A percentile compares a stretch with the other conserved stretches of the same genome.
Evolutionary conservation across 2,329 filamentous ascomycete species (phyloP).

Genomic region (Epichloe uncinata): DNA sequence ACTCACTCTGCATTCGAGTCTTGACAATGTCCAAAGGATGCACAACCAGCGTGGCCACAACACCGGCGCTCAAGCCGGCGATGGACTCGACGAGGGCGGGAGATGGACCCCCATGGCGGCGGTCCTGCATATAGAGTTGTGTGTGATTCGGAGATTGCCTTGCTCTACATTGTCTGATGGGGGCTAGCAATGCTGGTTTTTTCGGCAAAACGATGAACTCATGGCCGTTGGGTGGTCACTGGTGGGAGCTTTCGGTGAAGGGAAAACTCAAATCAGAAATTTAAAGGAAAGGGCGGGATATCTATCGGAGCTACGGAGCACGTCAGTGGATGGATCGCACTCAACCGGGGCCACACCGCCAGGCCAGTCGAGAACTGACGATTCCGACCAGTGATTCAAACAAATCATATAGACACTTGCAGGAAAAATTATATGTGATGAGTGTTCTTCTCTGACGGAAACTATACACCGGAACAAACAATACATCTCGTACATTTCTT

Average conservation of each 20-base stretch:
- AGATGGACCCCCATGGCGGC: constrained; percentile 47
- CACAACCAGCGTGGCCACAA: constrained; percentile 71
- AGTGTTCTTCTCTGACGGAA: no score
- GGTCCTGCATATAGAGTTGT: constrained; percentile 32
- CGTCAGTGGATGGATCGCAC: no score
- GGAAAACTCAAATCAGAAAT: not conserved
- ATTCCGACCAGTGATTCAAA: no score
- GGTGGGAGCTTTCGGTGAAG: not conserved
- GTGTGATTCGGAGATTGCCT: not conserved
- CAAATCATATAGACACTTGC: no score
- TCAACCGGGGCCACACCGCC: no score
- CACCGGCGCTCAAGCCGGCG: constrained; percentile 80
- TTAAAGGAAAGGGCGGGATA: no score
- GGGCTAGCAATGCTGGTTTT: not conserved
- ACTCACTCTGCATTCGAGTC: constrained; percentile 79
- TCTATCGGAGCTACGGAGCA: no score
- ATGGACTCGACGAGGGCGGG: constrained; percentile 74
- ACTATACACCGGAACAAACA: no score
- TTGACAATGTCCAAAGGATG: constrained; percentile 95
- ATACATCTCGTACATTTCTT: not conserved
- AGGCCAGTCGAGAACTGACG: no score
- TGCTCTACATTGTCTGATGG: constrained; percentile 13
- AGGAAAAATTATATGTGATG: no score
- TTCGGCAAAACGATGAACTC: not conserved
- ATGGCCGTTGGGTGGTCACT: not conserved